A percentile compares a stretch with the other conserved stretches of the same genome.
phyloP scores from a whole-genome alignment of 2,329 filamentous ascomycete species.

The Dactylellina parvicollis region DNA sequence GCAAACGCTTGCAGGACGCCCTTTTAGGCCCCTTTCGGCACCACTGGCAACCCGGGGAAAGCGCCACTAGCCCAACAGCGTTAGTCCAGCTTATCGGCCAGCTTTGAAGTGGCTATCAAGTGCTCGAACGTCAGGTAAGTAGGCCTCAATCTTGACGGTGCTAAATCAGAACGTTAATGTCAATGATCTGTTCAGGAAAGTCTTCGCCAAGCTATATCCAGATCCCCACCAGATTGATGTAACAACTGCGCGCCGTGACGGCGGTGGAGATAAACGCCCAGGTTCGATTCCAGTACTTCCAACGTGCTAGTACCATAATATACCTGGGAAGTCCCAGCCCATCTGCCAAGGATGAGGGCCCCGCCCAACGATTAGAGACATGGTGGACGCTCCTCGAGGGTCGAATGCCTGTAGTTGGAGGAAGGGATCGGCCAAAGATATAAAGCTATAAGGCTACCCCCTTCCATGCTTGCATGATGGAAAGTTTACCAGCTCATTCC shows the following conservation, averaged over 20 bases:
- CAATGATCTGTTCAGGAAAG: constrained; percentile 10
- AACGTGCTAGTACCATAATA: background rate
- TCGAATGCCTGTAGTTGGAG: background rate
- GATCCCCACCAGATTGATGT: constrained; percentile 1
- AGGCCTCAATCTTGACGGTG: background rate
- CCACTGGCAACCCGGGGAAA: background rate
- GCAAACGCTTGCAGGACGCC: constrained; percentile 28
- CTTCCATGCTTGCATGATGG: constrained; percentile 19
- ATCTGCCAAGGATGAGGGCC: background rate
- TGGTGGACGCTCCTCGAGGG: constrained; percentile 1
- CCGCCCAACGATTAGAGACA: constrained; percentile 17
- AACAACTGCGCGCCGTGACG: background rate
- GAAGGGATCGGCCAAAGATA: constrained; percentile 29
- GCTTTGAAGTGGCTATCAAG: constrained; percentile 6
- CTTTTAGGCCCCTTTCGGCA: constrained; percentile 10
- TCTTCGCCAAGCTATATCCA: constrained; percentile 29
- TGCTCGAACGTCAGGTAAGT: constrained; percentile 1
- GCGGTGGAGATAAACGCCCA: constrained; percentile 10
- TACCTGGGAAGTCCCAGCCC: constrained; percentile 16
- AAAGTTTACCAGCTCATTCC: constrained; percentile 14
- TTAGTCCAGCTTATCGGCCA: background rate
- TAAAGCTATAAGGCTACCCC: constrained; percentile 28
- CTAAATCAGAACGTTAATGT: background rate
- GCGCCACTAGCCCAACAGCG: constrained; percentile 5
- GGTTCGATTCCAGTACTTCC: constrained; percentile 15